A percentile compares a stretch with the other conserved stretches of the same genome.
These are phyloP conservation scores for Colletotrichum trifolii DNA, from an alignment of 2,329 filamentous ascomycete genomes.

Conservation along the genomic window DNA sequence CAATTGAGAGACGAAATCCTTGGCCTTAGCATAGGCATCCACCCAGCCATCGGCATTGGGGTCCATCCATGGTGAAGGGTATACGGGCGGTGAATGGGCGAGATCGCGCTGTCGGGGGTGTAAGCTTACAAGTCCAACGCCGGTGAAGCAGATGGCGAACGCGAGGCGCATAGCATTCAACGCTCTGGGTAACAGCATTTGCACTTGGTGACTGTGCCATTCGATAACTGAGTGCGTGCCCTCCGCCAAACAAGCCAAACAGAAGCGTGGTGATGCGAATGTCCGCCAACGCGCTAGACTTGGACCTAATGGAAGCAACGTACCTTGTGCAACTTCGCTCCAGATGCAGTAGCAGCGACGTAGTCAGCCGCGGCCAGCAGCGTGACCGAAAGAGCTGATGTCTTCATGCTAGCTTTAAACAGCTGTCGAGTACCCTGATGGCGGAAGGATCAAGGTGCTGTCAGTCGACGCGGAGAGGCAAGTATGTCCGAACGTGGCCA, in stretches of 20 bases:
- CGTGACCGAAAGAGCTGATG: constrained; percentile 26
- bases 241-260: neutral
- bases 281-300: neutral
- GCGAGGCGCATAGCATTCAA: neutral
- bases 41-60: constrained; percentile 78
- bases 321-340: constrained; percentile 30
- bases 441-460: neutral
- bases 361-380: constrained; percentile 25
- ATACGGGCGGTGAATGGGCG: constrained; percentile 68
- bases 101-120: constrained; percentile 39
- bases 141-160: neutral
- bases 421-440: neutral
- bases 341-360: constrained; percentile 13
- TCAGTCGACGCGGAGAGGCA: neutral
- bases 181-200: too few species aligned
- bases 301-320: constrained; percentile 1
- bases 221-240: too few species aligned
- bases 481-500: neutral
- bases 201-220: too few species aligned
- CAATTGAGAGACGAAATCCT: constrained; percentile 82
- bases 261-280: neutral
- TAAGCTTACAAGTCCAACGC: constrained; percentile 1
- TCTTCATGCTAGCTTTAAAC: constrained; percentile 16
- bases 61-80: constrained; percentile 89
- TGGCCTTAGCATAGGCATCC: constrained; percentile 79